Base-by-base conservation (phyloP, 2,329 filamentous ascomycete genomes). In the Ceratocystis alfenasii region DNA sequence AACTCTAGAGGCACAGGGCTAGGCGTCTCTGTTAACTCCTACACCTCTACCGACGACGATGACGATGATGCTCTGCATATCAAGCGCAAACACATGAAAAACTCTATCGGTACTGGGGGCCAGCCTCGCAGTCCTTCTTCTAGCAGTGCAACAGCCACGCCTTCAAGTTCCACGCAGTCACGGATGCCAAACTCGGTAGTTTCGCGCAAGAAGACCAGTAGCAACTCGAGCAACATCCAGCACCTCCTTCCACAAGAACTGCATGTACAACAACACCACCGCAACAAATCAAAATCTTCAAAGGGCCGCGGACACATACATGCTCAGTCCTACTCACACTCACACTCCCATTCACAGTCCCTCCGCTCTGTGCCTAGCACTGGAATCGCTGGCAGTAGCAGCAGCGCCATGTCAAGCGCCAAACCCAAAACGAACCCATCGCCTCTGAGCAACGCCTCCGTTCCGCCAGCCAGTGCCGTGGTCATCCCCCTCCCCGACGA, bases 31-130 rank as follows among this genome's bases (percentile, higher is more conserved):
- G 81, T 83, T 44, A 79, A 80, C 22, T 83, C 87, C 30, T 73
- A 71, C 8, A 73, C 72, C 8, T 91, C 88, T 2, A 95, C 89
- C 0, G 89, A 95, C 73, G 90, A 95, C 67, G 90, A 95, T 68
- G 90, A 95, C 62, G 90, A 95, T 68, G 90, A 95, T 63, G 76
- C 83, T 17, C 76, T 90, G 36, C 85, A 87, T 46, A 86, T 92
- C 66, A 63, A 33, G 12, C 44, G 22, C 28, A 46, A 53, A 4
- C 44, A 20, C 2, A 8, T 50, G 8, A 44, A 44, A 46, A 7
- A n/a, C 62, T 1, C 44, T 1, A 46, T 28, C 28, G 41, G 25
- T 25, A 28, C 22, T 44, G 44, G 36, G 12, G 45, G n/a, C 25
- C 36, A 63, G 45, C 22, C 55, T 7, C 55, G 41, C 25, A 65